phyloP scores from a whole-genome alignment of 805 yeast species.

The Zygosaccharomyces kombuchaensis region DNA sequence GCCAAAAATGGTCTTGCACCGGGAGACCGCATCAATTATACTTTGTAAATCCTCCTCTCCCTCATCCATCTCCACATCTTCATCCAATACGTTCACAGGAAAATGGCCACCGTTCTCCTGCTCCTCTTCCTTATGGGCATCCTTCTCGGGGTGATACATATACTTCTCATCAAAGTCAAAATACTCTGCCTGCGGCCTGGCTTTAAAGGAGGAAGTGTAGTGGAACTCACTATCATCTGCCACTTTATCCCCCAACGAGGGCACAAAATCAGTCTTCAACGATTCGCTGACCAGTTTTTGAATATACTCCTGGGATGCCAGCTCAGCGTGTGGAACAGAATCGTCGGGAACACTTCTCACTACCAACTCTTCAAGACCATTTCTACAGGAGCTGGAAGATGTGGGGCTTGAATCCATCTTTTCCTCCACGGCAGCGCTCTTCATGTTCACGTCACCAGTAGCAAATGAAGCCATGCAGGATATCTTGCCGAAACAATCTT shows the following conservation, averaged over 20 bases:
- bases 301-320: conserved; percentile 1
- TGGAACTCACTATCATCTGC: conserved; percentile 15
- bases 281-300: conserved; percentile 4
- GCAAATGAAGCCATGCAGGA: neutral
- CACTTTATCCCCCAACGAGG: conserved; percentile 10
- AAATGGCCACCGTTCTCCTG: neutral
- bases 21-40: conserved; percentile 11
- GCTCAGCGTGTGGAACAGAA: neutral
- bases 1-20: conserved; percentile 18
- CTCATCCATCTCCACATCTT: conserved; percentile 3
- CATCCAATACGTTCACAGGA: conserved; percentile 1
- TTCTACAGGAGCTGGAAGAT: neutral
- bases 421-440: neutral
- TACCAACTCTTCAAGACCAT: conserved; percentile 2
- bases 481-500: neutral
- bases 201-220: conserved; percentile 22
- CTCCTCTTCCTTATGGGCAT: neutral
- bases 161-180: conserved; percentile 26
- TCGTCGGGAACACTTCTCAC: conserved; percentile 1
- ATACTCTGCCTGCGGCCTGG: conserved; percentile 28
- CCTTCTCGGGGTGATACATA: conserved; percentile 9
- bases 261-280: neutral
- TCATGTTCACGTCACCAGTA: neutral
- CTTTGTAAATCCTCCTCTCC: conserved; percentile 9
- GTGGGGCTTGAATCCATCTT: conserved; percentile 4